Conservation (phyloP, 225 moss, liverwort and hornwort species). For the Physcomitrellopsis africana region DNA sequence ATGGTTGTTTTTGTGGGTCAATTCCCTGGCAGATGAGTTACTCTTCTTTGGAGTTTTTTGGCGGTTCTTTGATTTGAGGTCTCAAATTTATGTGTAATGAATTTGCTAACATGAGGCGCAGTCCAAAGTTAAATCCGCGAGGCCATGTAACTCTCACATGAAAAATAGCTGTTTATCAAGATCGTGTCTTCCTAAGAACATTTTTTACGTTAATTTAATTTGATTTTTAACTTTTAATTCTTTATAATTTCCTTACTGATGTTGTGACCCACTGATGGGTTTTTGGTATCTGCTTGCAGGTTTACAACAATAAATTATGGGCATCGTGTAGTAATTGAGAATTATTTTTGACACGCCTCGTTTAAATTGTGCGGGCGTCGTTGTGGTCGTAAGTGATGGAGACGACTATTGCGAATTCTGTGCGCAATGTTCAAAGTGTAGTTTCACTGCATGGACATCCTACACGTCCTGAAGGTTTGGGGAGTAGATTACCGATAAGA, state of each 20-base stretch:
- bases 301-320: slow-evolving; percentile 15
- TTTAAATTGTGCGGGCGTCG: neutral
- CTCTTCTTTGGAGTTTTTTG: neutral
- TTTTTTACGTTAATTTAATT: no score
- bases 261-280: neutral
- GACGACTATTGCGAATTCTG: slow-evolving; percentile 40
- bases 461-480: slow-evolving; percentile 27
- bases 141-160: neutral
- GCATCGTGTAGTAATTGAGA: neutral
- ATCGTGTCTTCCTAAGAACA: neutral
- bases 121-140: neutral
- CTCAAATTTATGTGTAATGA: neutral
- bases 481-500: slow-evolving; percentile 25
- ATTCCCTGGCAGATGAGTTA: neutral
- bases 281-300: slow-evolving; percentile 29
- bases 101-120: neutral
- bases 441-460: slow-evolving; percentile 19
- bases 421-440: slow-evolving; percentile 24
- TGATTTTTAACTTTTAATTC: no score
- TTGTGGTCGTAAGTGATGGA: slow-evolving; percentile 45
- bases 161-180: neutral
- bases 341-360: neutral
- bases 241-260: neutral
- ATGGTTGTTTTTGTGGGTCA: neutral
- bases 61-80: neutral